phyloP scores from a whole-genome alignment of 2,329 filamentous ascomycete species.

The Epichloe gansuensis region DNA sequence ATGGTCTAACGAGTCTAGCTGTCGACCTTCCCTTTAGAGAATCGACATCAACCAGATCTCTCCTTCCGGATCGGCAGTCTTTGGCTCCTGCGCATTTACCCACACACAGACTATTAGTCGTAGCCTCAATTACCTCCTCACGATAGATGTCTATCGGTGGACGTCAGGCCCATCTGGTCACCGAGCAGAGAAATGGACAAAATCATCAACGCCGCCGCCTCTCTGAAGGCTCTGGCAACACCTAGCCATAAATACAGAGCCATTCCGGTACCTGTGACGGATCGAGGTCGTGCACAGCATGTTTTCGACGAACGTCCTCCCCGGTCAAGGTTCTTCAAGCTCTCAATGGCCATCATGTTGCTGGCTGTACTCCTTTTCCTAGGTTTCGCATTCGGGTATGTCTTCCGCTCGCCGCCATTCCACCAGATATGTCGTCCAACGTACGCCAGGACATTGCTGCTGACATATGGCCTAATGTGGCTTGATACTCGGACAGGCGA shows the following conservation, averaged over 20 bases:
- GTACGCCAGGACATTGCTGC: background rate
- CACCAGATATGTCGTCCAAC: background rate
- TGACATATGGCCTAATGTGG: background rate
- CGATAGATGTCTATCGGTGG: background rate
- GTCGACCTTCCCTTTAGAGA: background rate
- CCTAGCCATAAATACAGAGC: conserved; percentile 18
- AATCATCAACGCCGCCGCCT: conserved; percentile 1
- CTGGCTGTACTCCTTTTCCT: conserved; percentile 8
- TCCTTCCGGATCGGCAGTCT: background rate
- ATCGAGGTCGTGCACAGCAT: background rate
- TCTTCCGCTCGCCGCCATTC: background rate
- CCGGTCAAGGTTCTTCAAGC: conserved; percentile 7
- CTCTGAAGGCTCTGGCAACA: conserved; percentile 10
- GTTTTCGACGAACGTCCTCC: background rate
- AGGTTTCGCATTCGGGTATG: conserved; percentile 10
- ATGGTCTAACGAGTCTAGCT: background rate
- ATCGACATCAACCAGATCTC: background rate
- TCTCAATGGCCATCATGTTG: conserved; percentile 9
- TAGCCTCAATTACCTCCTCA: too few relatives aligned
- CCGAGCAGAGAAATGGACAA: conserved; percentile 3
- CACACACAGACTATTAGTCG: too few relatives aligned
- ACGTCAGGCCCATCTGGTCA: background rate
- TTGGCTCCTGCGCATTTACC: background rate
- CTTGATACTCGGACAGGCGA: conserved; percentile 1
- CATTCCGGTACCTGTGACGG: conserved; percentile 10